A percentile compares a stretch with the other conserved stretches of the same genome.
Conservation (phyloP, 257 asterid species). For the Craterostigma plantagineum region DNA sequence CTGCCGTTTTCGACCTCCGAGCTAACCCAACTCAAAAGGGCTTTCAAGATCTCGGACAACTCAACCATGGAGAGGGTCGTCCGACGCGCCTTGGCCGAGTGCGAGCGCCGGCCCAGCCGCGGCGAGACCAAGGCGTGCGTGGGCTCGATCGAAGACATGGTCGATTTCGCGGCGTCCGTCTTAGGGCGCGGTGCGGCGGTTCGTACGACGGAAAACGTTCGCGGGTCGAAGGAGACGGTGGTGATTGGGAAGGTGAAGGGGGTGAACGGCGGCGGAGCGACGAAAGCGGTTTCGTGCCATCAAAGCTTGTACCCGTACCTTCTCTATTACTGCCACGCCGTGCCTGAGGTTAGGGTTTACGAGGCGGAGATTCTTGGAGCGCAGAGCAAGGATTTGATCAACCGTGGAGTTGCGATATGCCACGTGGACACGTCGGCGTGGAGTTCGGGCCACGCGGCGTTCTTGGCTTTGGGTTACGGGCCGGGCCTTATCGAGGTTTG, state of each 20-base stretch:
- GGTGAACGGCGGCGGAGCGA: conserved; percentile 41
- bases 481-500: conserved; percentile 84
- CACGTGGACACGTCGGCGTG: conserved; percentile 72
- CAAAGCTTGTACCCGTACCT: conserved; percentile 71
- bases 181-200: conserved; percentile 34
- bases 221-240: conserved; percentile 34
- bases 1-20: conserved; percentile 28
- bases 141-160: conserved; percentile 61
- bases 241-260: conserved; percentile 39
- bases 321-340: conserved; percentile 73
- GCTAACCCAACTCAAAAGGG: conserved; percentile 15
- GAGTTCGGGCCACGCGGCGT: conserved; percentile 72
- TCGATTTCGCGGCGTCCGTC: conserved; percentile 36
- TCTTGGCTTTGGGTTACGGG: conserved; percentile 45
- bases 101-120: conserved; percentile 40
- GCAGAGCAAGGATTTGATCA: conserved; percentile 30
- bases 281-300: conserved; percentile 77
- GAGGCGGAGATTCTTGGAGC: conserved; percentile 54
- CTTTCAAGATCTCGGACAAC: conserved; percentile 21
- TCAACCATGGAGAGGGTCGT: conserved; percentile 34
- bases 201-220: conserved; percentile 32
- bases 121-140: conserved; percentile 65
- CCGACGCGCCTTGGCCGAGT: conserved; percentile 29
- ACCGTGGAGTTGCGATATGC: conserved; percentile 68
- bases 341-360: conserved; percentile 69